Conservation (phyloP, 192 early-diverging fungal species). For the Geosiphon pyriformis region DNA sequence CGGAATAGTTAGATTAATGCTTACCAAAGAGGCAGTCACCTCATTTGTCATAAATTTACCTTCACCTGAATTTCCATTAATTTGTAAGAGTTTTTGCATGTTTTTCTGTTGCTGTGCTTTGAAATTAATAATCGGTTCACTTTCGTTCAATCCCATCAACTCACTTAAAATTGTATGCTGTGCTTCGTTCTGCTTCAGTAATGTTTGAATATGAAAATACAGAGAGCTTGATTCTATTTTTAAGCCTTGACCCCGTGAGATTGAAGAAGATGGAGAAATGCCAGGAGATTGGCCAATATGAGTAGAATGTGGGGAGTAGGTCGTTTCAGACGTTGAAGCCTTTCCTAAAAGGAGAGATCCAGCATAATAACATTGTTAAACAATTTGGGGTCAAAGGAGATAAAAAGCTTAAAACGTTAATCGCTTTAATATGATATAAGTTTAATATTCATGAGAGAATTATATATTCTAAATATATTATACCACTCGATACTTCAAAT, state of each 20-base stretch:
- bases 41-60: not conserved
- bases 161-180: slow-evolving; percentile 38
- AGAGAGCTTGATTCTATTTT: slow-evolving; percentile 20
- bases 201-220: slow-evolving; percentile 31
- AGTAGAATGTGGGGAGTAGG: slow-evolving; percentile 30
- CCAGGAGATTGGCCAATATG: slow-evolving; percentile 26
- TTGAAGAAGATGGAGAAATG: slow-evolving; percentile 35
- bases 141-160: slow-evolving; percentile 24
- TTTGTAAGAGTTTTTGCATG: not conserved
- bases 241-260: slow-evolving; percentile 32
- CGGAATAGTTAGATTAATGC: not conserved
- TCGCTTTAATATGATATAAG: not conserved
- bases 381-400: not conserved
- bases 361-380: not conserved
- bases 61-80: not conserved
- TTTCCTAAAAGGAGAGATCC: slow-evolving; percentile 1
- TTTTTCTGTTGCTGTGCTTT: not conserved
- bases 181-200: slow-evolving; percentile 46
- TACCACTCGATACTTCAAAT: slow-evolving; percentile 14
- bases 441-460: not conserved
- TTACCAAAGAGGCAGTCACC: slow-evolving; percentile 4
- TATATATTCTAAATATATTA: not conserved
- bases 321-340: slow-evolving; percentile 11
- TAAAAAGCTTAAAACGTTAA: not conserved
- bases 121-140: not conserved